Conservation (phyloP, 345 rosid species). For the Arabidopsis thaliana region TAIR10.1 NC_003070.9:18388501-18389000, state of each 20-base stretch:
- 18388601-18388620: slow-evolving; percentile 65
- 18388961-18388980: slow-evolving; percentile 25
- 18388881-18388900: slow-evolving; percentile 49
- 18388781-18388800: background rate
- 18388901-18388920: slow-evolving; percentile 13
- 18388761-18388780: slow-evolving; percentile 22
- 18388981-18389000: background rate
- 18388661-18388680: slow-evolving; percentile 43
- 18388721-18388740: slow-evolving; percentile 19
- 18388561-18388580: slow-evolving; percentile 90
- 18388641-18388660: slow-evolving; percentile 52
- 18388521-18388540: slow-evolving; percentile 71
- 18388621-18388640: slow-evolving; percentile 45
- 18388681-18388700: background rate
- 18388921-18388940: slow-evolving; percentile 29
- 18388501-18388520: slow-evolving; percentile 88
- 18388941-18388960: slow-evolving; percentile 31
- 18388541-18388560: slow-evolving; percentile 92
- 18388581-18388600: slow-evolving; percentile 75
- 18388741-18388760: slow-evolving; percentile 77
- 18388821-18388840: slow-evolving; percentile 50
- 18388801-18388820: slow-evolving; percentile 18
- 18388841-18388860: slow-evolving; percentile 45
- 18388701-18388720: background rate
- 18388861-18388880: slow-evolving; percentile 60